Conservation (phyloP, 495 filamentous ascomycete genomes). For the Saxophila tyrrhenica region DNA sequence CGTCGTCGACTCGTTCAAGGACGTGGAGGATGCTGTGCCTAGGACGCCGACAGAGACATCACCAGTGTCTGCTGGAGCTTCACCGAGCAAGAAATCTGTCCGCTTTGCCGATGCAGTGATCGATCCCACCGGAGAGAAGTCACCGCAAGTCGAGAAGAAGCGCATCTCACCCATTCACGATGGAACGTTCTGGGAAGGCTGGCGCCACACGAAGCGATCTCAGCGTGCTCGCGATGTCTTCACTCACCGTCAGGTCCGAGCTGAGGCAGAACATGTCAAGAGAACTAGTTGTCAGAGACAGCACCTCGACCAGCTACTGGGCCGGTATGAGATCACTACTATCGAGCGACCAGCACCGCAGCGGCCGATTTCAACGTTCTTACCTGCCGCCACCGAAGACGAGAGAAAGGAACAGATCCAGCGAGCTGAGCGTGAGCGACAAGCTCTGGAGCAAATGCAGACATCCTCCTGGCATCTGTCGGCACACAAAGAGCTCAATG, state of each 20-base stretch:
- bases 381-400: constrained; percentile 24
- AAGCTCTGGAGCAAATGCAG: constrained; percentile 64
- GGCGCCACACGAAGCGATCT: constrained; percentile 54
- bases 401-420: constrained; percentile 50
- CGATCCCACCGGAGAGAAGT: constrained; percentile 9
- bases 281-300: constrained; percentile 41
- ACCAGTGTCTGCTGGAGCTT: not conserved
- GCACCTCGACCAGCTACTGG: constrained; percentile 53
- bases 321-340: constrained; percentile 58
- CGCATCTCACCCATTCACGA: constrained; percentile 40
- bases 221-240: constrained; percentile 60
- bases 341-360: constrained; percentile 38
- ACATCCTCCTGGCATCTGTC: constrained; percentile 71
- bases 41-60: constrained; percentile 11
- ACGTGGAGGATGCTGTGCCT: constrained; percentile 30
- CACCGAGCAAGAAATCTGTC: constrained; percentile 53
- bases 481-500: constrained; percentile 63
- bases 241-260: constrained; percentile 69
- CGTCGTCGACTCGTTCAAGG: constrained; percentile 29
- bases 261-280: constrained; percentile 77
- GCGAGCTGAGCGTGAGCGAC: constrained; percentile 58
- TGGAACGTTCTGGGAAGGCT: constrained; percentile 85
- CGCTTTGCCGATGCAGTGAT: constrained; percentile 56
- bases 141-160: not conserved
- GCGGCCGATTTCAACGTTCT: constrained; percentile 28